A percentile compares a stretch with the other conserved stretches of the same genome.
phyloP scores from a whole-genome alignment of 345 rosid species.

The Citrus maxima region DNA sequence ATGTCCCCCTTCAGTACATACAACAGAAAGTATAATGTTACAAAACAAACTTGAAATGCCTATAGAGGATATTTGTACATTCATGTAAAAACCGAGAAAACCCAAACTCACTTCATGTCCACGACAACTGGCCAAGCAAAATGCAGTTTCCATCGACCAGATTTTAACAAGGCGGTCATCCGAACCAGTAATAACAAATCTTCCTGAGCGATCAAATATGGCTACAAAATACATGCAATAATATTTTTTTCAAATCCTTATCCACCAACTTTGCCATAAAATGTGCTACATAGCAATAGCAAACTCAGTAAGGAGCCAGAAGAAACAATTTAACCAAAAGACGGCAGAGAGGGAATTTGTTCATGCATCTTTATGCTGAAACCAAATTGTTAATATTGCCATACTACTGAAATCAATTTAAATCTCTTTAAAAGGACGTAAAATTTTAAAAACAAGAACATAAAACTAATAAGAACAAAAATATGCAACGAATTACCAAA shows the following conservation, averaged over 20 bases:
- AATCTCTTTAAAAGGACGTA: not conserved
- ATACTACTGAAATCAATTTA: not conserved
- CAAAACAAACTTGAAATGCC: conserved; percentile 12
- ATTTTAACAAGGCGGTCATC: conserved; percentile 99
- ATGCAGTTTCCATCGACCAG: conserved; percentile 99
- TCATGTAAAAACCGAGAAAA: conserved; percentile 14
- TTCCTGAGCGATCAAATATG: conserved; percentile 92
- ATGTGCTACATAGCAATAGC: not conserved
- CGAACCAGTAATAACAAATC: conserved; percentile 95
- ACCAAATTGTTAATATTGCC: not conserved
- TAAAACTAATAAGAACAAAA: not conserved
- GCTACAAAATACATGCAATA: conserved; percentile 46
- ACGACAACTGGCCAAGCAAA: conserved; percentile 98
- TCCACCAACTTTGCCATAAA: not conserved
- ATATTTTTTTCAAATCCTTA: not conserved
- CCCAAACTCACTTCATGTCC: conserved; percentile 91
- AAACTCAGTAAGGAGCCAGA: not conserved
- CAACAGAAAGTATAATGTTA: conserved; percentile 7
- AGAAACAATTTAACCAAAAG: not conserved
- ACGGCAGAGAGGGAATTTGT: not conserved
- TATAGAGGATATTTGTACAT: conserved; percentile 8
- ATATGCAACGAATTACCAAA: not conserved
- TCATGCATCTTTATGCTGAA: not conserved
- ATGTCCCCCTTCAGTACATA: conserved; percentile 77
- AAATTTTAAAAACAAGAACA: not conserved